Evolutionary conservation across 148 eudicot genomes (phyloP).

Genomic region (Agrostemma githago): DNA sequence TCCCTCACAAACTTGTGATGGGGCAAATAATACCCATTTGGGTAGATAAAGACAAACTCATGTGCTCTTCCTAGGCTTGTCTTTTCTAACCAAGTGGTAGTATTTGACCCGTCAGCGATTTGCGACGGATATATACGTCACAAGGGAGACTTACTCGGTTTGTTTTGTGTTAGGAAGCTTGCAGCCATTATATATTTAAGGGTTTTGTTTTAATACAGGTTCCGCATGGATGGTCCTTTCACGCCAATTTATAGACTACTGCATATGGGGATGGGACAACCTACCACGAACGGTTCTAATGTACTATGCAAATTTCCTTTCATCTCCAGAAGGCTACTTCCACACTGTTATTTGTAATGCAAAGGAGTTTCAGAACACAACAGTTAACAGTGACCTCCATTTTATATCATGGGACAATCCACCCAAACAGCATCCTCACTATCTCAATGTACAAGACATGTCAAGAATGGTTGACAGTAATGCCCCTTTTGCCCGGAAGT

Average conservation of each 20-base stretch:
- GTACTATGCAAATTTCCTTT: conserved; percentile 55
- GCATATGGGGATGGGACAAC: conserved; percentile 69
- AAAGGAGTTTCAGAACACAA: conserved; percentile 44
- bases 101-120: no score
- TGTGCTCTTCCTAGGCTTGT: no score
- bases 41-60: no score
- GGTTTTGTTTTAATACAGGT: conserved; percentile 25
- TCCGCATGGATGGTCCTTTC: conserved; percentile 65
- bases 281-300: conserved; percentile 48
- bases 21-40: no score
- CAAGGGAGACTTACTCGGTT: no score
- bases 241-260: conserved; percentile 47
- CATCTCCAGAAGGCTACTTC: conserved; percentile 61
- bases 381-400: conserved; percentile 53
- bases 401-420: conserved; percentile 61
- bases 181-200: no score
- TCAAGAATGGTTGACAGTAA: conserved; percentile 41
- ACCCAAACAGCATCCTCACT: conserved; percentile 62
- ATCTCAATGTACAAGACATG: conserved; percentile 43
- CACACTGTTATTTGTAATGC: conserved; percentile 57
- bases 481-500: conserved; percentile 56
- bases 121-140: no score
- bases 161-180: no score
- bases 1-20: no score
- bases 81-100: no score